phyloP scores from a whole-genome alignment of 257 asterid species.

The Fraxinus cuspidata region DNA sequence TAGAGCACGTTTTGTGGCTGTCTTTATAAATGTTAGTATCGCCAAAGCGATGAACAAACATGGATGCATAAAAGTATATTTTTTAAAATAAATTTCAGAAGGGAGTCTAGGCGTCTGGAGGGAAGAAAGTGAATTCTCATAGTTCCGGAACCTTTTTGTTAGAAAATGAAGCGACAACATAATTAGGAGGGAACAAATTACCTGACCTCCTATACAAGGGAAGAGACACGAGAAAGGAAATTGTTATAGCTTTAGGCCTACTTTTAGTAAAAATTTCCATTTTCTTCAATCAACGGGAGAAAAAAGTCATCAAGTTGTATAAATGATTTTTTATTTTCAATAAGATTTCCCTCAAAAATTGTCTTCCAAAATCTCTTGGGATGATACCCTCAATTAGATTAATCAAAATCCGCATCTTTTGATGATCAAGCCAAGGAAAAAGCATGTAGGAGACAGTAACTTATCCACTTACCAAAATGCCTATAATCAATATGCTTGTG shows the following conservation, averaged over 20 bases:
- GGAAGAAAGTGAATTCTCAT: slow-evolving; percentile 3
- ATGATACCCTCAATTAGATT: neutral
- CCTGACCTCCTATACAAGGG: neutral
- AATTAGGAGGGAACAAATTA: neutral
- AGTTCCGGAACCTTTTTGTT: neutral
- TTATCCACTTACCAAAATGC: neutral
- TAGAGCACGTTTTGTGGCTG: neutral
- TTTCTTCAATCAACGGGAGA: neutral
- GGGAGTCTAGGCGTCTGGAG: neutral
- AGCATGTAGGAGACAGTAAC: neutral
- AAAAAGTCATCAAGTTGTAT: neutral
- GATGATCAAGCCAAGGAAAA: neutral
- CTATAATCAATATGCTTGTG: neutral
- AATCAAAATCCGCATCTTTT: neutral
- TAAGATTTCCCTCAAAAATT: neutral
- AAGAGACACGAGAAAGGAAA: neutral
- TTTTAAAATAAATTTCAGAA: neutral
- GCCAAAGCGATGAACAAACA: neutral
- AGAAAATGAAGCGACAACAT: neutral
- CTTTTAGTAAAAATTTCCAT: neutral
- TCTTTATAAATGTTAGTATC: neutral
- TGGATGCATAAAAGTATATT: neutral
- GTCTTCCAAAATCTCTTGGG: neutral
- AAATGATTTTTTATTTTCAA: neutral
- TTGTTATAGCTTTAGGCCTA: neutral